Conservation (phyloP, 352 stramenopile genomes). For the Pythium grandisporangium region DNA sequence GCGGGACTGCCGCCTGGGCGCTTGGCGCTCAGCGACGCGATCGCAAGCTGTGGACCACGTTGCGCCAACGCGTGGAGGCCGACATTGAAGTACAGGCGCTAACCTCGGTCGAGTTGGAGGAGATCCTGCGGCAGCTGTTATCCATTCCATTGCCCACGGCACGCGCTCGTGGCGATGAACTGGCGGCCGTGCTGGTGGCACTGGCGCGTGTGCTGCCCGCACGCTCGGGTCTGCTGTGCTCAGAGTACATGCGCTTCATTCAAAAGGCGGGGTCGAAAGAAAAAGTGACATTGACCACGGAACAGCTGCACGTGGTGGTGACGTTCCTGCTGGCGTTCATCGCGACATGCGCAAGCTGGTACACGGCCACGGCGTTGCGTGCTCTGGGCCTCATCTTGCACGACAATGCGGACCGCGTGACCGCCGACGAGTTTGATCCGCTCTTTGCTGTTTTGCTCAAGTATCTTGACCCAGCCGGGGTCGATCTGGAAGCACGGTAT, state of each 20-base stretch:
- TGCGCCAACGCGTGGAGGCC: constrained; percentile 45
- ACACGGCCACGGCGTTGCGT: constrained; percentile 57
- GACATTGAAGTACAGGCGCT: constrained; percentile 44
- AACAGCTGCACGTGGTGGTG: constrained; percentile 52
- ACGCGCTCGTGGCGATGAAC: constrained; percentile 42
- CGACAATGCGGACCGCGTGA: constrained; percentile 70
- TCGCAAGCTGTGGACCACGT: constrained; percentile 47
- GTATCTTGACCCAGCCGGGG: constrained; percentile 65
- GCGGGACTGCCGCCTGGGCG: no score
- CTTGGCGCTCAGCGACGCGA: constrained; percentile 52
- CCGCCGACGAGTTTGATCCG: constrained; percentile 36
- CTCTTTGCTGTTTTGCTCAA: constrained; percentile 63
- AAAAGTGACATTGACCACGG: constrained; percentile 44
- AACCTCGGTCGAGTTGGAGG: constrained; percentile 69
- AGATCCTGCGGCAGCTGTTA: constrained; percentile 71
- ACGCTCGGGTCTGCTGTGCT: constrained; percentile 63
- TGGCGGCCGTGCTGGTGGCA: constrained; percentile 49
- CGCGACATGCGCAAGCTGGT: constrained; percentile 65
- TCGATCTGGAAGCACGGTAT: constrained; percentile 80
- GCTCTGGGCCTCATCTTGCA: constrained; percentile 65
- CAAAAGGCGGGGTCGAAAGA: constrained; percentile 74
- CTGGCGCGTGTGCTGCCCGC: constrained; percentile 52
- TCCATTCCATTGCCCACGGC: constrained; percentile 44
- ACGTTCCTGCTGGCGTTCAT: constrained; percentile 72
- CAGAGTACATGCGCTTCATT: constrained; percentile 69